Conservation (phyloP, 768 basidiomycete genomes). For the Daedaleopsis nitida region DNA sequence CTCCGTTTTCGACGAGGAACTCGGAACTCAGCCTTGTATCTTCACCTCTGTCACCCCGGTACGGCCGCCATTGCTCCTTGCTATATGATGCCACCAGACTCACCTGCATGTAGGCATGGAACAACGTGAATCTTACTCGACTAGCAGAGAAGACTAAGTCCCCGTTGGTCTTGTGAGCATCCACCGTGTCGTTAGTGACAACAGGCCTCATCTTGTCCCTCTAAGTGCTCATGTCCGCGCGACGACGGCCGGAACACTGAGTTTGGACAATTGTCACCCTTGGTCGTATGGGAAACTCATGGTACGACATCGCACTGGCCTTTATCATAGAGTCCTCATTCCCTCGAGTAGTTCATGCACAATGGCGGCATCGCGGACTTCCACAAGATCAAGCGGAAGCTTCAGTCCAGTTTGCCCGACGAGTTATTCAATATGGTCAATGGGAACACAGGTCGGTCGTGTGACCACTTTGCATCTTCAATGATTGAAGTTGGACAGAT, state of each 20-base stretch:
- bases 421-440: slow-evolving; percentile 84
- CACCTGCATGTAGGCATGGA: slow-evolving; percentile 75
- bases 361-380: slow-evolving; percentile 95
- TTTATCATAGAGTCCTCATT: not conserved
- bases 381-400: slow-evolving; percentile 70
- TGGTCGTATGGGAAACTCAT: slow-evolving; percentile 91
- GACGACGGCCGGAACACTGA: slow-evolving; percentile 90
- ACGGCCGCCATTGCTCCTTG: slow-evolving; percentile 25
- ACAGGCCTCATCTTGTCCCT: not conserved
- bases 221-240: slow-evolving; percentile 87
- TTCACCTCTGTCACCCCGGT: slow-evolving; percentile 96
- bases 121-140: slow-evolving; percentile 90
- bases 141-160: slow-evolving; percentile 97
- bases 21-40: slow-evolving; percentile 88
- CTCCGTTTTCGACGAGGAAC: slow-evolving; percentile 77
- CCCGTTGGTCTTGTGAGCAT: slow-evolving; percentile 85
- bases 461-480: not conserved
- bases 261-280: slow-evolving; percentile 93
- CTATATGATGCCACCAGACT: not conserved
- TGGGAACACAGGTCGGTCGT: slow-evolving; percentile 81
- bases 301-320: slow-evolving; percentile 45
- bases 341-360: slow-evolving; percentile 81
- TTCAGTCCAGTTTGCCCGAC: slow-evolving; percentile 79
- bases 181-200: no score
- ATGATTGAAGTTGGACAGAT: slow-evolving; percentile 46